A percentile compares a stretch with the other conserved stretches of the same genome.
These are phyloP conservation scores for Eimeria acervulina DNA, from an alignment of 169 alveolate species.

Conservation along the genomic window DNA sequence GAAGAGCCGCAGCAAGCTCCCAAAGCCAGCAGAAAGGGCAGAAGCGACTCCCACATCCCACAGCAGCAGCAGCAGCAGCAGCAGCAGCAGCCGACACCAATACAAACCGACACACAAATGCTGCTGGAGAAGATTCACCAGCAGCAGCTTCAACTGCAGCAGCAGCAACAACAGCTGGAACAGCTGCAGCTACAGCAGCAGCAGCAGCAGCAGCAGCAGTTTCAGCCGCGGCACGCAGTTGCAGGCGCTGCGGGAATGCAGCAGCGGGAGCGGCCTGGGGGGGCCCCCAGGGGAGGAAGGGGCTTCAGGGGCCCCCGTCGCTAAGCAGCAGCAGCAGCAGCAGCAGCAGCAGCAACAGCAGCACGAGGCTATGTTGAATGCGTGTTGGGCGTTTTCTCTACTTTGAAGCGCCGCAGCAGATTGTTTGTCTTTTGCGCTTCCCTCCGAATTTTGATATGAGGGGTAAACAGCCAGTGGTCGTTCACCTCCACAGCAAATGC, in stretches of 20 bases:
- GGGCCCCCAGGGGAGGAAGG: not conserved
- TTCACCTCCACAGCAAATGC: too few relatives aligned
- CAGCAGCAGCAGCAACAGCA: too few relatives aligned
- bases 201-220: not conserved
- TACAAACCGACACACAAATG: conserved; percentile 1
- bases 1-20: not conserved
- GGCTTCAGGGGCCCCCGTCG: not conserved
- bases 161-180: not conserved
- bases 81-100: conserved; percentile 27
- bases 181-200: conserved; percentile 27
- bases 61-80: conserved; percentile 11
- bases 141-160: conserved; percentile 46
- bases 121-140: conserved; percentile 4
- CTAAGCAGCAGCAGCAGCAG: not conserved
- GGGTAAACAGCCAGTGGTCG: too few relatives aligned
- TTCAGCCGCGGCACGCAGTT: conserved; percentile 11
- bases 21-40: not conserved
- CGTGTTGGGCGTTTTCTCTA: too few relatives aligned
- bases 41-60: not conserved
- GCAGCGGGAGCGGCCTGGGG: conserved; percentile 44
- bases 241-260: not conserved
- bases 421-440: too few relatives aligned
- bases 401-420: too few relatives aligned
- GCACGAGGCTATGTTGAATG: too few relatives aligned
- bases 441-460: too few relatives aligned